phyloP scores from a whole-genome alignment of 495 filamentous ascomycete species.

The Xylaria intraflava region DNA sequence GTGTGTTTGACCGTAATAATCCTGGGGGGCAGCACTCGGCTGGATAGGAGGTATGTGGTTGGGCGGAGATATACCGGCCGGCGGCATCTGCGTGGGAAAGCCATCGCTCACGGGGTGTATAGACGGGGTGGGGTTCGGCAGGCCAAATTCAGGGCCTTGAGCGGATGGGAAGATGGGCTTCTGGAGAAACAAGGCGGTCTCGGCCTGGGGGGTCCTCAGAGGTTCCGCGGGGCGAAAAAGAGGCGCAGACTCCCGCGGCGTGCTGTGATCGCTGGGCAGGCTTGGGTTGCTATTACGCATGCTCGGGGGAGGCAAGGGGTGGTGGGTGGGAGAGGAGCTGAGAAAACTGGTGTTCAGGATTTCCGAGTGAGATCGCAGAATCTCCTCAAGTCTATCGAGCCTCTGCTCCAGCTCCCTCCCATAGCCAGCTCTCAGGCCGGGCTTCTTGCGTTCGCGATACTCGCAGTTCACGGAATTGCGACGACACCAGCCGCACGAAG shows the following conservation, averaged over 20 bases:
- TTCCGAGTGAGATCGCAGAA: constrained; percentile 43
- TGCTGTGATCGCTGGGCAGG: constrained; percentile 41
- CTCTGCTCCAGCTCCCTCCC: constrained; percentile 81
- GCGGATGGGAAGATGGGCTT: constrained; percentile 43
- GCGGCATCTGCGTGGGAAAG: constrained; percentile 27
- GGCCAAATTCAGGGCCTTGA: constrained; percentile 30
- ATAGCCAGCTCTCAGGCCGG: constrained; percentile 76
- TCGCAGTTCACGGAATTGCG: constrained; percentile 72
- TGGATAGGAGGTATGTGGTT: constrained; percentile 26
- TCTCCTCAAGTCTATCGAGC: constrained; percentile 52
- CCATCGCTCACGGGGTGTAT: constrained; percentile 28
- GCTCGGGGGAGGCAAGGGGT: constrained; percentile 38
- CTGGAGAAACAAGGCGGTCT: constrained; percentile 57
- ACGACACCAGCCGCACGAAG: constrained; percentile 81
- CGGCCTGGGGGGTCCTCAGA: constrained; percentile 48
- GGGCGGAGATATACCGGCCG: constrained; percentile 32
- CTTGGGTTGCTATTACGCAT: constrained; percentile 35
- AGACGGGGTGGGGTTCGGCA: constrained; percentile 23
- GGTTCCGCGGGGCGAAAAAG: constrained; percentile 34
- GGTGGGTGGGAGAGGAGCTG: constrained; percentile 31
- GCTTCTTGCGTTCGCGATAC: constrained; percentile 82
- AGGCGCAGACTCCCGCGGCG: constrained; percentile 36
- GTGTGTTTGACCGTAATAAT: constrained; percentile 40
- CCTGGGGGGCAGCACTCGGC: constrained; percentile 29
- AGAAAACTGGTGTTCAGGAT: constrained; percentile 35